A percentile compares a stretch with the other conserved stretches of the same genome.
phyloP scores from a whole-genome alignment of 2,329 filamentous ascomycete species.

The Alternaria sp. region DNA sequence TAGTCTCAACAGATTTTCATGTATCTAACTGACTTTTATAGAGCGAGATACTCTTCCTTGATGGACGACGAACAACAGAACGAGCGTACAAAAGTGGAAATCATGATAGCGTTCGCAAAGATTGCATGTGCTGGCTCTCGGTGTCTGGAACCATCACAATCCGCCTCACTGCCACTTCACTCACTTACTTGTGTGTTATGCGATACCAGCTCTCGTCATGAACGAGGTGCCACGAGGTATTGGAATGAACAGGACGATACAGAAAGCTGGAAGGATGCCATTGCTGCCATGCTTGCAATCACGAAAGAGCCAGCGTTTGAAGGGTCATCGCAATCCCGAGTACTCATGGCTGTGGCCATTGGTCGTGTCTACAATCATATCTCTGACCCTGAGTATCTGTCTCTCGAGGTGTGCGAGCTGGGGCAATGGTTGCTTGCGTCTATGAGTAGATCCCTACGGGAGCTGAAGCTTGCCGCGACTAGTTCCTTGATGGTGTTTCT shows the following conservation, averaged over 20 bases:
- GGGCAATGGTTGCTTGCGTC: slow-evolving; percentile 85
- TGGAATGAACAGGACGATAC: slow-evolving; percentile 35
- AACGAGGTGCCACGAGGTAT: slow-evolving; percentile 21
- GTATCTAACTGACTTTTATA: slow-evolving; percentile 25
- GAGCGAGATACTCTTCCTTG: slow-evolving; percentile 36
- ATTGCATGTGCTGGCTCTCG: slow-evolving; percentile 48
- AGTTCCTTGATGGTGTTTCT: slow-evolving; percentile 73
- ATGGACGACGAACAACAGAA: slow-evolving; percentile 25
- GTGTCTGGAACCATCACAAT: slow-evolving; percentile 24
- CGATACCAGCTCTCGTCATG: slow-evolving; percentile 22
- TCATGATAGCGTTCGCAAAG: slow-evolving; percentile 41
- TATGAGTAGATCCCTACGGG: slow-evolving; percentile 82
- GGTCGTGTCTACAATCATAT: slow-evolving; percentile 75
- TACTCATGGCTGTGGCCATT: slow-evolving; percentile 57
- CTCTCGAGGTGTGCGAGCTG: slow-evolving; percentile 71
- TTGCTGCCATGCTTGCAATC: slow-evolving; percentile 43
- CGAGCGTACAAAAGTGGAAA: slow-evolving; percentile 33
- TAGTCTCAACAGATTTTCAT: background rate
- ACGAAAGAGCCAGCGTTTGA: slow-evolving; percentile 43
- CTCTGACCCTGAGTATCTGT: slow-evolving; percentile 65
- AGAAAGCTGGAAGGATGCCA: slow-evolving; percentile 46
- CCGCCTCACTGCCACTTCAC: slow-evolving; percentile 22
- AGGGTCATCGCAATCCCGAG: slow-evolving; percentile 39
- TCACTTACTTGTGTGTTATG: slow-evolving; percentile 37
- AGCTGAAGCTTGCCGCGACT: slow-evolving; percentile 82